These are phyloP conservation scores for Arthrobotrys megalospora DNA, from an alignment of 2,329 filamentous ascomycete species.

Conservation along the genomic window DNA sequence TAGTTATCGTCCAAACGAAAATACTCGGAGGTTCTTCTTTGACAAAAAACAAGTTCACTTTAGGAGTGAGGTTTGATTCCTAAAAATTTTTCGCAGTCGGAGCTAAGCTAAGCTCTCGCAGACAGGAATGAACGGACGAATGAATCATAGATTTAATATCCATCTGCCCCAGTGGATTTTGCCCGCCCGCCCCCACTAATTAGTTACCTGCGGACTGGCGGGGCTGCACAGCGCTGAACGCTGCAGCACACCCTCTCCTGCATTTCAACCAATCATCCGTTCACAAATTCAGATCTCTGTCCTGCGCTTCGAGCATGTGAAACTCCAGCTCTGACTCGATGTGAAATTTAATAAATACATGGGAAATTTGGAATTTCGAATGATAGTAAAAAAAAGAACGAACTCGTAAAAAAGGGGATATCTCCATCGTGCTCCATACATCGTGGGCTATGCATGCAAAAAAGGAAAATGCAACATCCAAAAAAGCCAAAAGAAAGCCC, in stretches of 20 bases:
- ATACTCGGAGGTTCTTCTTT: not conserved
- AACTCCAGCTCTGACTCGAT: conserved; percentile 40
- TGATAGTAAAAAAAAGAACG: not conserved
- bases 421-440: conserved; percentile 5
- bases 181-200: no score
- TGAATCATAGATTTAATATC: conserved; percentile 5
- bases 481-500: conserved; percentile 16
- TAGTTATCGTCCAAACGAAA: not conserved
- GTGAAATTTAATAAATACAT: conserved; percentile 23
- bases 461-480: conserved; percentile 1
- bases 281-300: conserved; percentile 23
- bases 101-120: not conserved
- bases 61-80: not conserved
- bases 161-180: not conserved
- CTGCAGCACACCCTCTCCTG: conserved; percentile 32
- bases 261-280: conserved; percentile 48
- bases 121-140: not conserved
- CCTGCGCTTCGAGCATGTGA: conserved; percentile 38
- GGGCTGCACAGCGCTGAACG: conserved; percentile 22
- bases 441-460: conserved; percentile 13
- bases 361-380: conserved; percentile 11
- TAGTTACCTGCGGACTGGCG: conserved; percentile 26
- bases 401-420: conserved; percentile 2
- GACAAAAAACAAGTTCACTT: not conserved
- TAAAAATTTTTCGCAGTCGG: conserved; percentile 1